Percentiles rank a stretch among this genome's conserved stretches.
These are phyloP conservation scores for Lactarius deliciosus DNA, from an alignment of 768 basidiomycete species.

Conservation along the genomic window DNA sequence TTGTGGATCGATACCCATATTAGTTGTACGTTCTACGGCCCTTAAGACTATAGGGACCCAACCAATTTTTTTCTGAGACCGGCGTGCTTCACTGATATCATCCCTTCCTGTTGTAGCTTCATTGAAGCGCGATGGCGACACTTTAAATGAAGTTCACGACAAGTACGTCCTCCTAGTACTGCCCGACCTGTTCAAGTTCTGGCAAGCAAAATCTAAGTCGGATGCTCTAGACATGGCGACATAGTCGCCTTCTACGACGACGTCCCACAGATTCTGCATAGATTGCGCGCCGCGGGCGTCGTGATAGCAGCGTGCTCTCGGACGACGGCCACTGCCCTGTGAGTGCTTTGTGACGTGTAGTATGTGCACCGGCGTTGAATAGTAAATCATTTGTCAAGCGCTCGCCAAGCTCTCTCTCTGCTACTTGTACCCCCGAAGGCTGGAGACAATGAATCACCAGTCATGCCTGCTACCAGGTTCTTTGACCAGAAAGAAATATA, in stretches of 20 bases:
- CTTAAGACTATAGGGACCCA: neutral
- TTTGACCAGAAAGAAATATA: constrained; percentile 77
- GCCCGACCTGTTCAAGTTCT: neutral
- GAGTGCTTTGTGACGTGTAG: constrained; percentile 32
- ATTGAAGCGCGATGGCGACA: constrained; percentile 47
- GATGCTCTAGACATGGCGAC: constrained; percentile 46
- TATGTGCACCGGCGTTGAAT: neutral
- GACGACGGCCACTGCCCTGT: constrained; percentile 69
- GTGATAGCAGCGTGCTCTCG: constrained; percentile 73
- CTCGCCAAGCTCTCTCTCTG: constrained; percentile 68
- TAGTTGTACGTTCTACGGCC: constrained; percentile 39
- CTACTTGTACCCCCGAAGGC: constrained; percentile 50
- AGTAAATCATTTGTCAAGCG: constrained; percentile 44
- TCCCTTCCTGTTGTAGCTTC: constrained; percentile 44
- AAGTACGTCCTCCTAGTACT: constrained; percentile 35
- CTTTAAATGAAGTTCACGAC: constrained; percentile 52
- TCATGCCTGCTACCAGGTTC: constrained; percentile 53
- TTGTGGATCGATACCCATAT: constrained; percentile 86
- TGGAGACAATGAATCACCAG: constrained; percentile 36
- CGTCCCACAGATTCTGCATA: constrained; percentile 70
- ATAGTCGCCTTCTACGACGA: constrained; percentile 72
- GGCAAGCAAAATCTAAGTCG: neutral
- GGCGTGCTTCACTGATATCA: neutral
- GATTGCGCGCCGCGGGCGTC: constrained; percentile 48
- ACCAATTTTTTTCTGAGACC: constrained; percentile 1